Percentiles rank a stretch among this genome's conserved stretches.
These are phyloP conservation scores for Aspergillus japonicus DNA, from an alignment of 2,329 filamentous ascomycete species.

Conservation along the genomic window DNA sequence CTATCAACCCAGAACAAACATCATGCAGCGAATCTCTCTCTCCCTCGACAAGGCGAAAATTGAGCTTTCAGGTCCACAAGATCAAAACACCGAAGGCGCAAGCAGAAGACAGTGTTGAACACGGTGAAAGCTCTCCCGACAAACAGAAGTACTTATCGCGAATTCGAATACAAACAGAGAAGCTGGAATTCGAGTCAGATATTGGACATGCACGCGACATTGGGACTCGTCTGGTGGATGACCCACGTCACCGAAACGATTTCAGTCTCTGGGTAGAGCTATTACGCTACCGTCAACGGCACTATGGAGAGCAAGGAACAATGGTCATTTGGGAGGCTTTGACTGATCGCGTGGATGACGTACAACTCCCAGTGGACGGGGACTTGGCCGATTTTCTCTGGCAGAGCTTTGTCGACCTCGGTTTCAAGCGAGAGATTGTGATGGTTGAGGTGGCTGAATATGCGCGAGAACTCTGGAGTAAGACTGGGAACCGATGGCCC, in stretches of 20 bases:
- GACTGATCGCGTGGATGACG: constrained; percentile 27
- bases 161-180: constrained; percentile 31
- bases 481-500: constrained; percentile 39
- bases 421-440: constrained; percentile 33
- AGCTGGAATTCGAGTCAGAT: constrained; percentile 44
- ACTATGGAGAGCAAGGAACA: constrained; percentile 44
- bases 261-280: constrained; percentile 48
- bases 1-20: constrained; percentile 4
- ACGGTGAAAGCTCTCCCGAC: background rate
- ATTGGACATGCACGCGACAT: constrained; percentile 36
- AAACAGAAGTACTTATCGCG: constrained; percentile 7
- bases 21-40: constrained; percentile 4
- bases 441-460: constrained; percentile 37
- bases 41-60: constrained; percentile 7
- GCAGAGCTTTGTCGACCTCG: constrained; percentile 40
- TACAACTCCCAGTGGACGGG: constrained; percentile 38
- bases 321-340: constrained; percentile 44
- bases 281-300: constrained; percentile 44
- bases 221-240: constrained; percentile 41
- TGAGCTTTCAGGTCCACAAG: constrained; percentile 24
- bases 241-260: constrained; percentile 31
- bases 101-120: background rate
- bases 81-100: constrained; percentile 23
- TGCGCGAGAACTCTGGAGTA: constrained; percentile 41
- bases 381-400: constrained; percentile 43